Conservation (phyloP, 2,329 filamentous ascomycete genomes). For the Ophiostoma fasciatum region DNA sequence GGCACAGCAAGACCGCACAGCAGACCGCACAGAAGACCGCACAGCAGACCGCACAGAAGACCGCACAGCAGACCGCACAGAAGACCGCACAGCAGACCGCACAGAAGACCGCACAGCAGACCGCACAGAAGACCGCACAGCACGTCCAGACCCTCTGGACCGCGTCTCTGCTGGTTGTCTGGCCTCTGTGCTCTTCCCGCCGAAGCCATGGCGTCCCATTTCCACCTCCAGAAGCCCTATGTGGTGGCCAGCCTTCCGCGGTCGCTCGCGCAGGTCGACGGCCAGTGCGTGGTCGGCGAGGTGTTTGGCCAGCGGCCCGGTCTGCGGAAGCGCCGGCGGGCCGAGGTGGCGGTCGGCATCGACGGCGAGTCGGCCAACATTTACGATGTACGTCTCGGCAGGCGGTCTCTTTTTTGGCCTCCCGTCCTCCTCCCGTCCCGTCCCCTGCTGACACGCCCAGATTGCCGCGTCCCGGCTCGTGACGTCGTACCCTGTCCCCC, state of each 20-base stretch:
- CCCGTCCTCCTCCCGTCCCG: too few relatives aligned
- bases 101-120: too few relatives aligned
- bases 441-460: slow-evolving; percentile 22
- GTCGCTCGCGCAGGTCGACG: slow-evolving; percentile 37
- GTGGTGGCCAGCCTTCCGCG: slow-evolving; percentile 44
- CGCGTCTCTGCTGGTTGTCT: neutral
- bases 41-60: neutral
- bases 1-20: neutral
- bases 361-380: slow-evolving; percentile 52
- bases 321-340: slow-evolving; percentile 45
- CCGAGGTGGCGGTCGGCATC: slow-evolving; percentile 46
- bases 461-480: slow-evolving; percentile 45
- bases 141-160: too few relatives aligned
- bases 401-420: neutral
- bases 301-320: slow-evolving; percentile 42
- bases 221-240: slow-evolving; percentile 50
- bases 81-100: too few relatives aligned
- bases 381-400: slow-evolving; percentile 51
- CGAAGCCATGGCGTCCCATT: slow-evolving; percentile 38
- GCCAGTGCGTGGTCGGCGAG: slow-evolving; percentile 41
- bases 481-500: slow-evolving; percentile 52
- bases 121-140: too few relatives aligned
- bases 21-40: neutral
- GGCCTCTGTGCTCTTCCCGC: neutral
- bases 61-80: too few relatives aligned